Evolutionary conservation across 805 yeast species (phyloP).

Genomic region (Saturnispora sekii): DNA sequence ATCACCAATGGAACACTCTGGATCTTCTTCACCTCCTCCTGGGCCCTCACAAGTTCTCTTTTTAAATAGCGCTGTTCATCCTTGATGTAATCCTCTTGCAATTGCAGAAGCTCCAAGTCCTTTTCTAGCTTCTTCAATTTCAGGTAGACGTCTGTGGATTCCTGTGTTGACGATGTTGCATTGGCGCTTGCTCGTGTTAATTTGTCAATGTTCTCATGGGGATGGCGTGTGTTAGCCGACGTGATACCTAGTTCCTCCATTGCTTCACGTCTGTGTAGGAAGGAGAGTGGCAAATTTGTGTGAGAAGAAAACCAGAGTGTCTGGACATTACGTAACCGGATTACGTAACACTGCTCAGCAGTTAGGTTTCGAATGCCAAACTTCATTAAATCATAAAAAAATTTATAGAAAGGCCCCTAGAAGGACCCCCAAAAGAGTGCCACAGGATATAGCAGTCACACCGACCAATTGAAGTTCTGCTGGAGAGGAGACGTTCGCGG

Average conservation of each 20-base stretch:
- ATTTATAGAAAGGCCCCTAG: not conserved
- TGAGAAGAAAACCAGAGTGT: not conserved
- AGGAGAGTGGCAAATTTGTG: constrained; percentile 3
- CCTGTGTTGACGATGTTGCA: constrained; percentile 18
- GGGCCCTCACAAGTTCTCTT: constrained; percentile 91
- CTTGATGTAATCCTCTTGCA: constrained; percentile 95
- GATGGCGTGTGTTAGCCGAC: constrained; percentile 13
- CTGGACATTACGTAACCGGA: too few relatives aligned
- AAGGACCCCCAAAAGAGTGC: not conserved
- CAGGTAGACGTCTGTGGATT: constrained; percentile 62
- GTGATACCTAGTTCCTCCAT: constrained; percentile 61
- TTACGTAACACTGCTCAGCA: not conserved
- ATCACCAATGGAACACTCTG: constrained; percentile 96
- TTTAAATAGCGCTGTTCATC: constrained; percentile 96
- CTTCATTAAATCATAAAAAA: not conserved
- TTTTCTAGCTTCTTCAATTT: constrained; percentile 83
- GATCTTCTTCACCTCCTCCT: constrained; percentile 95
- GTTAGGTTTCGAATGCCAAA: not conserved
- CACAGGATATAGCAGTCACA: not conserved
- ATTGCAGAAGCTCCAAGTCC: constrained; percentile 69
- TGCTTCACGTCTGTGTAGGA: not conserved
- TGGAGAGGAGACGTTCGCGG: not conserved
- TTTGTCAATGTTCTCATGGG: constrained; percentile 11
- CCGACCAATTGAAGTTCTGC: not conserved
- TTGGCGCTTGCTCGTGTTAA: constrained; percentile 8